A percentile compares a stretch with the other conserved stretches of the same genome.
These are phyloP conservation scores for Hypomyces rosellus DNA, from an alignment of 2,329 filamentous ascomycete species.

Conservation along the genomic window DNA sequence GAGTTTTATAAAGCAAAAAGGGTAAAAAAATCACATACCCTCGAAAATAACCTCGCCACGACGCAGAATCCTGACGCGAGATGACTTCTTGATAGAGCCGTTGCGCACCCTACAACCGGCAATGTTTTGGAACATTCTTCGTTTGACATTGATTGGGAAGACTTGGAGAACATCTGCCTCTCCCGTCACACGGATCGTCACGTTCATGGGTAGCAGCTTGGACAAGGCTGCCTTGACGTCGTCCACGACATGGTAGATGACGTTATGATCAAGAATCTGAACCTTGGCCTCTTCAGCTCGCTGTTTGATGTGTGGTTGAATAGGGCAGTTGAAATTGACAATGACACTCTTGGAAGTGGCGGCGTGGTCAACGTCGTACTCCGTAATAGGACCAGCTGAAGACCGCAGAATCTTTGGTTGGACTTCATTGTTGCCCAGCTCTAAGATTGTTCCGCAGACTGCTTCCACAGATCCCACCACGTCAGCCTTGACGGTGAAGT, in stretches of 20 bases:
- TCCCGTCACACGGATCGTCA: conserved; percentile 67
- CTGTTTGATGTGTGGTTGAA: conserved; percentile 61
- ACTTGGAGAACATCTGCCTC: conserved; percentile 81
- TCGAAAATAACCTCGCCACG: conserved; percentile 67
- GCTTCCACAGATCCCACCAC: conserved; percentile 93
- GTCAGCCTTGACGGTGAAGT: conserved; percentile 87
- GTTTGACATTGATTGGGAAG: conserved; percentile 78
- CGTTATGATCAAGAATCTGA: conserved; percentile 73
- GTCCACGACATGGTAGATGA: conserved; percentile 77
- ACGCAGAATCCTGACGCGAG: conserved; percentile 66
- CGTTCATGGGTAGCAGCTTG: conserved; percentile 58
- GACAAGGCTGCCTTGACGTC: conserved; percentile 64
- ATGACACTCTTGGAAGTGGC: conserved; percentile 68
- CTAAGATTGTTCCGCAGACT: conserved; percentile 67
- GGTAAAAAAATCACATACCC: conserved; percentile 52
- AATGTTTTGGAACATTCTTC: conserved; percentile 63
- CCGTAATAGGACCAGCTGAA: conserved; percentile 68
- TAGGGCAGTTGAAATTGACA: conserved; percentile 75
- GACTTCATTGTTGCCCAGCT: conserved; percentile 81
- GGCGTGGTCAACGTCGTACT: conserved; percentile 87
- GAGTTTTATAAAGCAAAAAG: not conserved
- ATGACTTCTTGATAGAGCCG: conserved; percentile 59
- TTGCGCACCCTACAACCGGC: conserved; percentile 86
- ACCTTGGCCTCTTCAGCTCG: conserved; percentile 68
- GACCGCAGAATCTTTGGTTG: conserved; percentile 69